These are phyloP conservation scores for Zostera marina DNA, from an alignment of 116 monocot genomes.

Conservation along the genomic window DNA sequence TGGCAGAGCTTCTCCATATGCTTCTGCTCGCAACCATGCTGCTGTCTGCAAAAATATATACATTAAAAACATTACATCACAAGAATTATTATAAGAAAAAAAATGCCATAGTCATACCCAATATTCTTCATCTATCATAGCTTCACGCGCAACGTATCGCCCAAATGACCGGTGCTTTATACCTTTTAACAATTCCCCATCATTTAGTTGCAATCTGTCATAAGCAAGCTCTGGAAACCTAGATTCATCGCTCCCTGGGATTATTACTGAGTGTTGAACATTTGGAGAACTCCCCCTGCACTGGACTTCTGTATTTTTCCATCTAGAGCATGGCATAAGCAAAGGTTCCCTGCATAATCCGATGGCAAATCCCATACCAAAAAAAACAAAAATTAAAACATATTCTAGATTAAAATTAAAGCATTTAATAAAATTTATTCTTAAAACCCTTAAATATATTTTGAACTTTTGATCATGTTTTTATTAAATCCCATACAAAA, in stretches of 20 bases:
- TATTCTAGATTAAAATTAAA: too few relatives aligned
- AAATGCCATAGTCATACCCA: conserved; percentile 11
- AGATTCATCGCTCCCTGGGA: conserved; percentile 3
- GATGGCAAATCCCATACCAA: not conserved
- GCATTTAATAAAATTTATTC: too few relatives aligned
- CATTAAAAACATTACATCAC: not conserved
- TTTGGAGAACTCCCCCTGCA: conserved; percentile 14
- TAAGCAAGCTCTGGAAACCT: conserved; percentile 23
- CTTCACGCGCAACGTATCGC: conserved; percentile 26
- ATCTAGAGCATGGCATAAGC: conserved; percentile 1
- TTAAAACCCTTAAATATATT: too few relatives aligned
- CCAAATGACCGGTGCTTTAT: conserved; percentile 16
- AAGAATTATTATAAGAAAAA: not conserved
- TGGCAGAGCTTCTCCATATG: conserved; percentile 19
- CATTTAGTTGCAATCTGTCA: conserved; percentile 18
- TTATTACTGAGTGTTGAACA: conserved; percentile 1
- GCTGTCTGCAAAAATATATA: conserved; percentile 17
- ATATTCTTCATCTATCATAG: conserved; percentile 33
- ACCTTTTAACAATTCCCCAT: conserved; percentile 14
- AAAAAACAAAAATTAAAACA: not conserved
- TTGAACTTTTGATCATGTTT: too few relatives aligned
- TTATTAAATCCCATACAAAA: not conserved
- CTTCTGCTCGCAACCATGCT: conserved; percentile 34
- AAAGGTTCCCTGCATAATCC: conserved; percentile 18
- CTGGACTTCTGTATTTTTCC: conserved; percentile 15